Evolutionary conservation across 768 basidiomycete species (phyloP).

Genomic region (Roridomyces roridus): DNA sequence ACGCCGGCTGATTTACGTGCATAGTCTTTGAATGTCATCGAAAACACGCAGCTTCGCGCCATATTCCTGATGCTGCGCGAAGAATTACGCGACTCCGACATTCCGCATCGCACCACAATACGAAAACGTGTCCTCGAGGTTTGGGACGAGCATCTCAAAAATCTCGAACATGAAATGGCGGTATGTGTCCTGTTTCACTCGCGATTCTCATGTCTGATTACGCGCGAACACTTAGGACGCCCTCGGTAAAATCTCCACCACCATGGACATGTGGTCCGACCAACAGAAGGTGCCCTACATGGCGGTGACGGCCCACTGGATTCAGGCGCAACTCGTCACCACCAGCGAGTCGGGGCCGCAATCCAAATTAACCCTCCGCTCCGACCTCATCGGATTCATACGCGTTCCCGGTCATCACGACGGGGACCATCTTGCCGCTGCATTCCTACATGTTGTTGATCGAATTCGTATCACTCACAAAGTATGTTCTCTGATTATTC

Average conservation of each 20-base stretch:
- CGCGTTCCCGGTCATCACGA: constrained; percentile 41
- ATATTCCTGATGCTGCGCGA: constrained; percentile 31
- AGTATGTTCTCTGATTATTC: constrained; percentile 23
- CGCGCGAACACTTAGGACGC: constrained; percentile 22
- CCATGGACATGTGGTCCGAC: constrained; percentile 46
- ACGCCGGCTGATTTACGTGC: neutral
- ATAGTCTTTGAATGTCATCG: constrained; percentile 21
- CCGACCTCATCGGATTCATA: constrained; percentile 44
- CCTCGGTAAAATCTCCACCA: constrained; percentile 40
- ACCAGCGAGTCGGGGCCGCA: constrained; percentile 25
- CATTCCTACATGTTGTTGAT: constrained; percentile 38
- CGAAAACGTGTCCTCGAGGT: constrained; percentile 29
- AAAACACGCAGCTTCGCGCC: constrained; percentile 22
- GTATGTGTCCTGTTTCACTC: constrained; percentile 1
- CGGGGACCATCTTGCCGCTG: constrained; percentile 41
- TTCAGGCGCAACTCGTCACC: constrained; percentile 28
- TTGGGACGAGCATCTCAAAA: constrained; percentile 31
- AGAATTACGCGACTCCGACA: constrained; percentile 38
- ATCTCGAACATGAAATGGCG: constrained; percentile 29
- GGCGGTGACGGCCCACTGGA: constrained; percentile 52
- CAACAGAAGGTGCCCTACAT: constrained; percentile 42
- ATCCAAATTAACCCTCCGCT: constrained; percentile 30
- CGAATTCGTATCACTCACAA: constrained; percentile 31
- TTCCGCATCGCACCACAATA: constrained; percentile 35
- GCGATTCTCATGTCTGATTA: neutral